A percentile compares a stretch with the other conserved stretches of the same genome.
phyloP scores from a whole-genome alignment of 768 basidiomycete species.

The Phylloporus sp. region DNA sequence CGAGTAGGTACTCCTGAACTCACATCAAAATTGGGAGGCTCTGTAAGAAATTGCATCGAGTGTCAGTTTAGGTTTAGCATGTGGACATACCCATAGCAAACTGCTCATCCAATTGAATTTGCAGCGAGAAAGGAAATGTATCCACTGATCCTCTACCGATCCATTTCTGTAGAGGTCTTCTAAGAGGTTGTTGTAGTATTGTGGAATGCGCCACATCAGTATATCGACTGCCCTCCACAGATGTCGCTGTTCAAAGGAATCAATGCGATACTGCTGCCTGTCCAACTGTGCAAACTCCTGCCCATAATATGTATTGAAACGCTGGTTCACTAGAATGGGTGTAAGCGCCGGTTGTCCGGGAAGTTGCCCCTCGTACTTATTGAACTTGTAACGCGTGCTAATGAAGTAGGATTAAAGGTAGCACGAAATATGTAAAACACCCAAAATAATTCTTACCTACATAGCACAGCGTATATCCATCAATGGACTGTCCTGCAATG shows the following conservation, averaged over 20 bases:
- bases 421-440: too few species aligned
- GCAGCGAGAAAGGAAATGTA: not conserved
- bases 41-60: not conserved
- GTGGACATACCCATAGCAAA: not conserved
- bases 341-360: too few species aligned
- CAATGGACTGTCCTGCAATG: constrained; percentile 26
- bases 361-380: constrained; percentile 30
- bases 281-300: not conserved
- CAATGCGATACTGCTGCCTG: not conserved
- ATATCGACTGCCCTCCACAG: not conserved
- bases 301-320: not conserved
- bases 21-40: not conserved
- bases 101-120: not conserved
- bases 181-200: not conserved
- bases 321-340: not conserved
- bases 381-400: constrained; percentile 44
- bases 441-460: constrained; percentile 29
- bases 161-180: not conserved
- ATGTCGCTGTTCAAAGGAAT: not conserved
- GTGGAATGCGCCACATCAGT: not conserved
- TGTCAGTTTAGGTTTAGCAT: not conserved
- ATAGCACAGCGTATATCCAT: constrained; percentile 40
- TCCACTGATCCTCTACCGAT: not conserved
- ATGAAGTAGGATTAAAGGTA: not conserved
- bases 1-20: not conserved